phyloP scores from a whole-genome alignment of 2,329 filamentous ascomycete species.

The Pseudocercospora crystallina region DNA sequence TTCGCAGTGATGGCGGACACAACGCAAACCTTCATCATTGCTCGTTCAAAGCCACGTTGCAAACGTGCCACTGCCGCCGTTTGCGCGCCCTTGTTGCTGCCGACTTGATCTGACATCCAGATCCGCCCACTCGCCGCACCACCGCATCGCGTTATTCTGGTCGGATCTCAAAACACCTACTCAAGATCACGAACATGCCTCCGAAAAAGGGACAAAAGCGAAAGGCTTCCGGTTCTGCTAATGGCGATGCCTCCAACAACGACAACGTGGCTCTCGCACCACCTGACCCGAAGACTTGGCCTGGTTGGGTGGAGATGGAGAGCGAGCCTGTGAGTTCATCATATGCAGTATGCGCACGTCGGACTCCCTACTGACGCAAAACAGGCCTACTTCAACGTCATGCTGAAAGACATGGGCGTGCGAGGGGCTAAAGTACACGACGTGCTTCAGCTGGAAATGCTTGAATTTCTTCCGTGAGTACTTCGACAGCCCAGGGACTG shows the following conservation, averaged over 20 bases:
- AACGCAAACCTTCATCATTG: too few relatives aligned
- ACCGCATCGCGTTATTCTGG: conserved; percentile 45
- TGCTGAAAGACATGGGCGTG: conserved; percentile 77
- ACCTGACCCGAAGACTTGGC: conserved; percentile 61
- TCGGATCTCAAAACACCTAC: not conserved
- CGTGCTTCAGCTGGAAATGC: conserved; percentile 67
- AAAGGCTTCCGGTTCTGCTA: conserved; percentile 13
- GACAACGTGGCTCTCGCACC: conserved; percentile 15
- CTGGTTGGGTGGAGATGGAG: conserved; percentile 80
- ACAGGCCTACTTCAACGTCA: conserved; percentile 80
- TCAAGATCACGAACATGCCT: conserved; percentile 18
- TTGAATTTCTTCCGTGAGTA: conserved; percentile 56
- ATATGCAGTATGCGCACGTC: not conserved
- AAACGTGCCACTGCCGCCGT: conserved; percentile 7
- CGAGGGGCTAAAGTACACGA: conserved; percentile 72
- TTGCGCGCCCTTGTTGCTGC: conserved; percentile 11
- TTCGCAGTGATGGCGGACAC: too few relatives aligned
- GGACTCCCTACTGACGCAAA: conserved; percentile 16
- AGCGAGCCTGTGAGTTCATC: conserved; percentile 71
- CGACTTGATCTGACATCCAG: conserved; percentile 5
- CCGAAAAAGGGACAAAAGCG: conserved; percentile 26
- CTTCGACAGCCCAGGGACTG: not conserved
- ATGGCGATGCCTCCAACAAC: conserved; percentile 43
- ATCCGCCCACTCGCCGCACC: not conserved
- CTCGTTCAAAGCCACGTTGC: not conserved